phyloP scores from a whole-genome alignment of 495 filamentous ascomycete genomes.

The Penicillium dipodomyicola region DNA sequence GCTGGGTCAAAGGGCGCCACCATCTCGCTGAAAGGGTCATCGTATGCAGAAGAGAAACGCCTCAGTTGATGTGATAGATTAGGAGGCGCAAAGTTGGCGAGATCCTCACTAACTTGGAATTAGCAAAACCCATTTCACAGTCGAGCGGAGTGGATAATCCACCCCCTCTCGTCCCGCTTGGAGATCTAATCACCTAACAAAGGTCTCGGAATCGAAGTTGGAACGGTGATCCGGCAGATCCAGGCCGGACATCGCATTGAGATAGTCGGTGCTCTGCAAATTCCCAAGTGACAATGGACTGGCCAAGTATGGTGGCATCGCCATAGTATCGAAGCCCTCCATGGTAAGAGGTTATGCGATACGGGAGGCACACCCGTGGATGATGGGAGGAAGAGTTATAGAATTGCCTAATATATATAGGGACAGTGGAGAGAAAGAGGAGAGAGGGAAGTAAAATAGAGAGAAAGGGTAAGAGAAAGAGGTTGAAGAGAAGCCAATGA shows the following conservation, averaged over 20 bases:
- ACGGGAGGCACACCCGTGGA: conserved; percentile 4
- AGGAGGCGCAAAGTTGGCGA: conserved; percentile 37
- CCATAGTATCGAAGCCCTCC: conserved; percentile 64
- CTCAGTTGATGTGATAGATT: conserved; percentile 36
- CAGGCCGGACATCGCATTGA: conserved; percentile 50
- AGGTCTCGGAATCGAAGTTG: conserved; percentile 59
- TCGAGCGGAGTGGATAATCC: conserved; percentile 3
- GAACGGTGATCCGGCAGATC: conserved; percentile 55
- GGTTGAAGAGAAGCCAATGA: conserved; percentile 10
- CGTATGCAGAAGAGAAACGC: conserved; percentile 55
- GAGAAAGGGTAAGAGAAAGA: conserved; percentile 17
- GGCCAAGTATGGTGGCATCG: conserved; percentile 58
- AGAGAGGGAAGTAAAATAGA: conserved; percentile 21
- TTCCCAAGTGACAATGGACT: conserved; percentile 53
- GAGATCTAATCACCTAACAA: conserved; percentile 45
- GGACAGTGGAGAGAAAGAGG: conserved; percentile 12
- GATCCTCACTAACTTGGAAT: conserved; percentile 37
- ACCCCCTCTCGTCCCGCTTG: conserved; percentile 8
- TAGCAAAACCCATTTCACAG: neutral
- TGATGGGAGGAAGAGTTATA: conserved; percentile 2
- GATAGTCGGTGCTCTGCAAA: conserved; percentile 53
- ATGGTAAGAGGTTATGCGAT: conserved; percentile 40
- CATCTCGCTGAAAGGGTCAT: conserved; percentile 63
- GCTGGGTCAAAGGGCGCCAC: conserved; percentile 52
- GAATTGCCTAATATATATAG: neutral